phyloP scores from a whole-genome alignment of 2,329 filamentous ascomycete genomes.

The Aaosphaeria pasadenensis region DNA sequence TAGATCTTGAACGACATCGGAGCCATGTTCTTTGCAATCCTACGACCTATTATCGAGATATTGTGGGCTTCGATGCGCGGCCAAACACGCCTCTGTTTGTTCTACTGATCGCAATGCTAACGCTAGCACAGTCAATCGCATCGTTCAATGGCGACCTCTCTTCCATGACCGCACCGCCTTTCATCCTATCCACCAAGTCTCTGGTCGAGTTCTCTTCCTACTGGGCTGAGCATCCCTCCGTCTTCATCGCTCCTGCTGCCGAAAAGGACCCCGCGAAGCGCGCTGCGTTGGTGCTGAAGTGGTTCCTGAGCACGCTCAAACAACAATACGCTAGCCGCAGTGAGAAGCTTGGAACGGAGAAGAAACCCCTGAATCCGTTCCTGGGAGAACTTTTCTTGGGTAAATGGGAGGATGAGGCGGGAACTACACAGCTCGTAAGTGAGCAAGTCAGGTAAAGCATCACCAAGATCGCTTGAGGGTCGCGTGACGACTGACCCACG shows the following conservation, averaged over 20 bases:
- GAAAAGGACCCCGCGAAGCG: constrained; percentile 80
- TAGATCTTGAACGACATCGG: background rate
- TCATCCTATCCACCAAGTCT: constrained; percentile 54
- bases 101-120: background rate
- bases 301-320: constrained; percentile 92
- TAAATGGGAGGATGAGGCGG: constrained; percentile 79
- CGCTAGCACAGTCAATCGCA: constrained; percentile 44
- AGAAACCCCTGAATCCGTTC: constrained; percentile 97
- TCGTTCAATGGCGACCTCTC: constrained; percentile 57
- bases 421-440: constrained; percentile 81
- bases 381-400: constrained; percentile 92
- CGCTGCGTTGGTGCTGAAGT: constrained; percentile 84
- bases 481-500: constrained; percentile 2
- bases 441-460: constrained; percentile 76
- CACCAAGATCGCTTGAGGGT: background rate
- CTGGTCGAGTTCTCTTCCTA: constrained; percentile 57
- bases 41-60: too few species aligned
- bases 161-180: constrained; percentile 55
- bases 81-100: too few species aligned
- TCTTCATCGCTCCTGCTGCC: constrained; percentile 78
- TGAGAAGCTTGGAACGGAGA: constrained; percentile 84
- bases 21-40: too few species aligned
- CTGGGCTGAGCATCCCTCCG: constrained; percentile 55
- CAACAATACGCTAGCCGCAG: constrained; percentile 76
- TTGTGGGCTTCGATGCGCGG: too few species aligned